phyloP scores from a whole-genome alignment of 305 asterid species.

The Ajuga reptans region DNA sequence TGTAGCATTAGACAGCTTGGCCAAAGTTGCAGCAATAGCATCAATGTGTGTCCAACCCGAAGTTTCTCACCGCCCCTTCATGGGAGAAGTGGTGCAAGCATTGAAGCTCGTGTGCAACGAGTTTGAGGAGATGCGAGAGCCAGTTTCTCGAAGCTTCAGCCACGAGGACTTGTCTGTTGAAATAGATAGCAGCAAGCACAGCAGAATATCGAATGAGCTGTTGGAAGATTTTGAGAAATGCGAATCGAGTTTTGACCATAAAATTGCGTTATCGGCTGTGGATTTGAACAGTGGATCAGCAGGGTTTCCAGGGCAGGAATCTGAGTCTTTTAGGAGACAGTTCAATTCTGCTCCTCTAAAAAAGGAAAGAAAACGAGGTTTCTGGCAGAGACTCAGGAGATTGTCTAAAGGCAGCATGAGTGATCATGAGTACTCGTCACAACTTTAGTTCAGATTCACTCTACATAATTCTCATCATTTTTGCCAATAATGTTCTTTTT shows the following conservation, averaged over 20 bases:
- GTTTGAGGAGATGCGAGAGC: slow-evolving; percentile 53
- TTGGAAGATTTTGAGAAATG: slow-evolving; percentile 32
- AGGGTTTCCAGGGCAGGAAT: slow-evolving; percentile 38
- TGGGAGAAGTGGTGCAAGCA: slow-evolving; percentile 97
- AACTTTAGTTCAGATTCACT: slow-evolving; percentile 6
- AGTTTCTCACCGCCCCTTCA: slow-evolving; percentile 91
- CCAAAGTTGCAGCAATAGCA: slow-evolving; percentile 79
- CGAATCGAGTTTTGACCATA: slow-evolving; percentile 31
- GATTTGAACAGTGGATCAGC: slow-evolving; percentile 43
- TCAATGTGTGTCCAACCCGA: slow-evolving; percentile 97
- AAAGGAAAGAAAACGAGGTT: slow-evolving; percentile 40
- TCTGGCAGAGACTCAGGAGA: slow-evolving; percentile 66
- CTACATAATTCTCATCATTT: neutral
- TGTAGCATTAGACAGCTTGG: slow-evolving; percentile 40
- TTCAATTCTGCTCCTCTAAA: slow-evolving; percentile 77
- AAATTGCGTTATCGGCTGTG: slow-evolving; percentile 35
- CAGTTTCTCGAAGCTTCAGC: slow-evolving; percentile 56
- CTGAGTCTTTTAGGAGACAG: slow-evolving; percentile 67
- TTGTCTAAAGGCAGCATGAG: slow-evolving; percentile 78
- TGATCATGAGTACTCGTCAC: slow-evolving; percentile 51
- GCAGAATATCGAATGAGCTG: slow-evolving; percentile 38
- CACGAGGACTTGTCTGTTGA: slow-evolving; percentile 45
- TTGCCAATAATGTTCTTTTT: no score
- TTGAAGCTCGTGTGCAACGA: slow-evolving; percentile 82
- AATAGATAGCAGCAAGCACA: slow-evolving; percentile 32